Evolutionary conservation across 129 eudicot genomes (phyloP).

Genomic region (Pseudognaphalium luteoalbum): DNA sequence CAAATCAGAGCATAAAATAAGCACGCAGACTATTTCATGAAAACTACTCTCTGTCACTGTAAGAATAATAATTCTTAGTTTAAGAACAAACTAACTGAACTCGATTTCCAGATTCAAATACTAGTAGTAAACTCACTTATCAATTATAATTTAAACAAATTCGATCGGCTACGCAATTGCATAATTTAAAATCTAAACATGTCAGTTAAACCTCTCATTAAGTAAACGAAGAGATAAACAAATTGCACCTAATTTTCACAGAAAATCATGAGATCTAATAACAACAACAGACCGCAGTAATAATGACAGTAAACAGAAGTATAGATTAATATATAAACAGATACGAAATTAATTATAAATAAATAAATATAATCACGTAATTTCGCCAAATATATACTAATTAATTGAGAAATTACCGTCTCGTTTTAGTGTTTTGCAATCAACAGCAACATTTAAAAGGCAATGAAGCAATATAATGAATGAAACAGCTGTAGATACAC

Average conservation of each 20-base stretch:
- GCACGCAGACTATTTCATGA: neutral
- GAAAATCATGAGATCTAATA: slow-evolving; percentile 18
- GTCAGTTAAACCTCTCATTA: slow-evolving; percentile 5
- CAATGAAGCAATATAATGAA: slow-evolving; percentile 31
- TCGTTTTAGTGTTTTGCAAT: slow-evolving; percentile 82
- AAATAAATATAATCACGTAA: slow-evolving; percentile 6
- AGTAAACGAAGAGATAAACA: neutral
- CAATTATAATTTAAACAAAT: neutral
- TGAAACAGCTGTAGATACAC: slow-evolving; percentile 32
- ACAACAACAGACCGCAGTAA: neutral
- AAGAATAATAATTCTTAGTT: slow-evolving; percentile 15
- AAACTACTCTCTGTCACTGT: neutral
- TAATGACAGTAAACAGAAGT: neutral
- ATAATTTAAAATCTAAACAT: neutral
- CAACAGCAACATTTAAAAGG: slow-evolving; percentile 45
- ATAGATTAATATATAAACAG: neutral
- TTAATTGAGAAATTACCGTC: slow-evolving; percentile 56
- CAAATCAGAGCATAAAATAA: neutral
- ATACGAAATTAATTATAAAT: neutral
- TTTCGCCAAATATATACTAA: neutral
- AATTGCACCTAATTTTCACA: neutral
- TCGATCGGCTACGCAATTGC: neutral
- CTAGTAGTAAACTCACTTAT: neutral
- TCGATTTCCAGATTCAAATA: neutral
- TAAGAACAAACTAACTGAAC: slow-evolving; percentile 6